Percentiles rank a stretch among this genome's conserved stretches.
These are phyloP conservation scores for Podospora pseudocomata DNA, from an alignment of 495 filamentous ascomycete species.

Conservation along the genomic window DNA sequence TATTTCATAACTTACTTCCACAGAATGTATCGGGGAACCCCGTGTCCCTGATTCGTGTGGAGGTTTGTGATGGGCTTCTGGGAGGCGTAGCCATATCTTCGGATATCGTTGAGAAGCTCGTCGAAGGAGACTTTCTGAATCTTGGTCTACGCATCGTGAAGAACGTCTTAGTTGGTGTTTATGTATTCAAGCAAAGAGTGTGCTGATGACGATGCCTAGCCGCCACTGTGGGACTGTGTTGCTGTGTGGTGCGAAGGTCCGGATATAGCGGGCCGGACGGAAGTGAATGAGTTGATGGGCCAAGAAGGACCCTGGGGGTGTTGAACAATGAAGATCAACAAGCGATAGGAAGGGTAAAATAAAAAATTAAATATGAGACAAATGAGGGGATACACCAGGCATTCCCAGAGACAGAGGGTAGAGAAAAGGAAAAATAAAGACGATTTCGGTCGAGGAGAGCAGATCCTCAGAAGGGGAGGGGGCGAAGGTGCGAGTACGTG, in stretches of 20 bases:
- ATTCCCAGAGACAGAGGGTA: slow-evolving; percentile 8
- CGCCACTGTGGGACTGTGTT: slow-evolving; percentile 11
- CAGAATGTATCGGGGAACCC: slow-evolving; percentile 37
- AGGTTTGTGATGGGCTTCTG: slow-evolving; percentile 21
- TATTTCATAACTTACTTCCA: slow-evolving; percentile 25
- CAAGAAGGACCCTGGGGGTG: background rate
- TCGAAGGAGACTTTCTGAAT: slow-evolving; percentile 18
- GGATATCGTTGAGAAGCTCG: slow-evolving; percentile 17
- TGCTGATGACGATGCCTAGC: background rate
- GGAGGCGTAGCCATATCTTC: slow-evolving; percentile 24
- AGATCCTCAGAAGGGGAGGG: background rate
- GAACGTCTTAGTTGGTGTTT: slow-evolving; percentile 12
- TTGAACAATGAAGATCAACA: slow-evolving; percentile 8
- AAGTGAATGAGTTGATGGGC: background rate
- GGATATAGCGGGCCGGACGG: slow-evolving; percentile 4
- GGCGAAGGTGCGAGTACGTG: background rate
- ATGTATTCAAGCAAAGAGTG: background rate
- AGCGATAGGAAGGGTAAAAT: background rate
- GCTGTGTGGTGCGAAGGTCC: background rate
- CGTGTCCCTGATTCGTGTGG: slow-evolving; percentile 28
- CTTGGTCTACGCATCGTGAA: slow-evolving; percentile 29
- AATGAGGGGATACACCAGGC: slow-evolving; percentile 17
- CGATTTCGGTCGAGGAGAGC: background rate
- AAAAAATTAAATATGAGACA: background rate
- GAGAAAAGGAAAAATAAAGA: slow-evolving; percentile 4